phyloP scores from a whole-genome alignment of 192 early-diverging fungal genomes.

The Podila minutissima region DNA sequence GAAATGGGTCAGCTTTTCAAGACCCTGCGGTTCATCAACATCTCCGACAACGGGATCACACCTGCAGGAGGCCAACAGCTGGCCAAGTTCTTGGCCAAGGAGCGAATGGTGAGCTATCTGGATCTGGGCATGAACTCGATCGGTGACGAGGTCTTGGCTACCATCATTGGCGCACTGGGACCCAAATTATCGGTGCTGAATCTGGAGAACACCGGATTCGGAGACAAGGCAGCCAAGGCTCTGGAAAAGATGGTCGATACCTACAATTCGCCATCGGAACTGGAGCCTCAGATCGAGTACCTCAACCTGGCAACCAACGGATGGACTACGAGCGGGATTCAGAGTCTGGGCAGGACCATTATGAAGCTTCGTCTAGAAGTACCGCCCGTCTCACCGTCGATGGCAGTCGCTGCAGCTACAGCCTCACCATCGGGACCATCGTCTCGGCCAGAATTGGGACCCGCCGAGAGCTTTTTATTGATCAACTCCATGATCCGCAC shows the following conservation, averaged over 20 bases:
- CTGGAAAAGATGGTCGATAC: constrained; percentile 19
- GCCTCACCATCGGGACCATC: background rate
- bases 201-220: constrained; percentile 34
- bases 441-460: constrained; percentile 13
- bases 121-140: constrained; percentile 34
- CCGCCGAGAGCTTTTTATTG: constrained; percentile 22
- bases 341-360: constrained; percentile 25
- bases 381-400: constrained; percentile 8
- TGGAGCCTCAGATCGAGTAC: constrained; percentile 18
- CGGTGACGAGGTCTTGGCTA: constrained; percentile 16
- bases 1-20: constrained; percentile 11
- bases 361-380: constrained; percentile 6
- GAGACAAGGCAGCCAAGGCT: constrained; percentile 21
- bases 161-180: constrained; percentile 13
- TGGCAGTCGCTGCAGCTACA: background rate
- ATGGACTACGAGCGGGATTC: constrained; percentile 30
- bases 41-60: constrained; percentile 32
- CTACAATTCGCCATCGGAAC: constrained; percentile 1
- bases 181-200: constrained; percentile 19
- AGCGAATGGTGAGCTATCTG: constrained; percentile 9
- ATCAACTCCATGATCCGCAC: constrained; percentile 35
- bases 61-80: constrained; percentile 11
- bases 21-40: constrained; percentile 15
- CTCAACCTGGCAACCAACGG: constrained; percentile 24
- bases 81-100: constrained; percentile 12